Conservation (phyloP, 371 early-diverging fungal genomes). For the Haplosporangium sp. region DNA sequence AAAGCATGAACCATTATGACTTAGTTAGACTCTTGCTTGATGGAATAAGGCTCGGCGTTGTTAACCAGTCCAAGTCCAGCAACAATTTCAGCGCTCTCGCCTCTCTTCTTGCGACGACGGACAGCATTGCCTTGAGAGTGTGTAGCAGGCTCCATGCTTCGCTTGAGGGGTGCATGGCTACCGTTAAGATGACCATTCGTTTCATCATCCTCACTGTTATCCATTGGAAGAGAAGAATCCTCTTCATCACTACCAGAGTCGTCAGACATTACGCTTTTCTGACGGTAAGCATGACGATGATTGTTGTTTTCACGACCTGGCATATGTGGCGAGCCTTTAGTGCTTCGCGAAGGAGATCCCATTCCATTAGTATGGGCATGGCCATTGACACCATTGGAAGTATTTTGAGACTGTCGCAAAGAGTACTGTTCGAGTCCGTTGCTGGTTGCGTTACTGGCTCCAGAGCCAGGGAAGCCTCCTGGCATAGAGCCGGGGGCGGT, state of each 20-base stretch:
- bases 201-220: conserved; percentile 42
- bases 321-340: conserved; percentile 44
- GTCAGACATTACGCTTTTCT: conserved; percentile 45
- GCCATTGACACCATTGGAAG: conserved; percentile 22
- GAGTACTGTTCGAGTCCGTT: conserved; percentile 50
- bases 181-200: conserved; percentile 5
- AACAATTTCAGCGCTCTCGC: conserved; percentile 51
- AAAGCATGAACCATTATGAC: neutral
- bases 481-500: conserved; percentile 37
- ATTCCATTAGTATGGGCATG: conserved; percentile 4
- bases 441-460: conserved; percentile 9
- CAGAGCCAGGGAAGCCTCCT: conserved; percentile 43
- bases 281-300: conserved; percentile 51
- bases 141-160: conserved; percentile 45
- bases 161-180: conserved; percentile 42
- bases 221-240: conserved; percentile 24
- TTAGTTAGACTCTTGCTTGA: conserved; percentile 47
- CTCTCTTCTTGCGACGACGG: conserved; percentile 53
- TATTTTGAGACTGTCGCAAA: conserved; percentile 37
- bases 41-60: conserved; percentile 7
- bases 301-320: conserved; percentile 17
- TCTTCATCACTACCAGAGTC: conserved; percentile 49
- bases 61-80: conserved; percentile 35
- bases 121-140: conserved; percentile 48
- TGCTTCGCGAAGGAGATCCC: conserved; percentile 44